These are phyloP conservation scores for Phytophthora quininea DNA, from an alignment of 352 stramenopile genomes.

Conservation along the genomic window DNA sequence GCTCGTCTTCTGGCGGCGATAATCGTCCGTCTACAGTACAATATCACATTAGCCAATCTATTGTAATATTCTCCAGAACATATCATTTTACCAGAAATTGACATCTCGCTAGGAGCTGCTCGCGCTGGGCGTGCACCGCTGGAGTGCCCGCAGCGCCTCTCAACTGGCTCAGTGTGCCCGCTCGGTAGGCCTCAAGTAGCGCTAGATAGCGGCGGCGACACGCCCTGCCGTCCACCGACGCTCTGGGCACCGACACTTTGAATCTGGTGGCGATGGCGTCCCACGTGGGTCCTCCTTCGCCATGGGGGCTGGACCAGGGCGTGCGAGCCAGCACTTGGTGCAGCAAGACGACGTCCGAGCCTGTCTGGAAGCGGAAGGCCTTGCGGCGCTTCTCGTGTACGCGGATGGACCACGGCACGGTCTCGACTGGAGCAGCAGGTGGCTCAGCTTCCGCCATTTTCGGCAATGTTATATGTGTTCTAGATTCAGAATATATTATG, in stretches of 20 bases:
- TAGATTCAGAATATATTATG: not conserved
- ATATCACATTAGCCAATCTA: too few relatives aligned
- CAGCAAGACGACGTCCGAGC: conserved; percentile 31
- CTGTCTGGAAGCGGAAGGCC: conserved; percentile 33
- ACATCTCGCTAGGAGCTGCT: conserved; percentile 25
- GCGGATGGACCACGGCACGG: conserved; percentile 20
- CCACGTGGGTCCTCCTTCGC: conserved; percentile 32
- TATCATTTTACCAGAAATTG: conserved; percentile 14
- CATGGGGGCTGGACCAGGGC: conserved; percentile 29
- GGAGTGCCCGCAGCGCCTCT: conserved; percentile 24
- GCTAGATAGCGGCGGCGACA: conserved; percentile 33
- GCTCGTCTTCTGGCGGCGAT: conserved; percentile 15
- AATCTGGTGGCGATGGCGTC: conserved; percentile 22
- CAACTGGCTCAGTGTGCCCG: conserved; percentile 26
- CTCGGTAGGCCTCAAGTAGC: conserved; percentile 19
- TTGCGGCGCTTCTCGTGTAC: conserved; percentile 36
- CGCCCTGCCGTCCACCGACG: conserved; percentile 27
- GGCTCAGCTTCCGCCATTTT: not conserved
- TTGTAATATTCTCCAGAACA: too few relatives aligned
- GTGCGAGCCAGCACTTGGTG: conserved; percentile 29
- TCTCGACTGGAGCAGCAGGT: too few relatives aligned
- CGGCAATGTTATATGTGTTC: not conserved
- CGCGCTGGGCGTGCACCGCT: conserved; percentile 27
- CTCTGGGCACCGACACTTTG: conserved; percentile 25
- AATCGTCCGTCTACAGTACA: conserved; percentile 24